phyloP scores from a whole-genome alignment of 1,284 basidiomycete genomes.

The Neonothopanus nambi region DNA sequence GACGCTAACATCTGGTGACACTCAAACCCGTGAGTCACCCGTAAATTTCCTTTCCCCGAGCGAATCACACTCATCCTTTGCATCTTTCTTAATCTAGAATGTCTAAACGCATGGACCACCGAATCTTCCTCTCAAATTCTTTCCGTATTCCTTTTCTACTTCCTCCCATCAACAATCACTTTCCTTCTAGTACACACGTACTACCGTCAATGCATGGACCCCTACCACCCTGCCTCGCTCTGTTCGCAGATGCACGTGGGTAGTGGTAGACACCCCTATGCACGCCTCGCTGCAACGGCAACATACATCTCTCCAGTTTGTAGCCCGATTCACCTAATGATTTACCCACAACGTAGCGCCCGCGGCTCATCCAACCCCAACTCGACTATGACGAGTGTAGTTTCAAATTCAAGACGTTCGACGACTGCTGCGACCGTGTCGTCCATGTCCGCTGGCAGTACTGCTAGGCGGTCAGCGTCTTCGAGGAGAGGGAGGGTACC shows the following conservation, averaged over 20 bases:
- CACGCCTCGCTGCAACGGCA: not conserved
- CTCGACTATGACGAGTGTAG: not conserved
- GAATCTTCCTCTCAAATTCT: slow-evolving; percentile 14
- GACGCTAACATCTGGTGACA: not conserved
- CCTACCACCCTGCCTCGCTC: slow-evolving; percentile 9
- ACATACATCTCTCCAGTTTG: slow-evolving; percentile 4
- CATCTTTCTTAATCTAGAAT: not conserved
- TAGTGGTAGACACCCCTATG: slow-evolving; percentile 9
- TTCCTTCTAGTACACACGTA: slow-evolving; percentile 10
- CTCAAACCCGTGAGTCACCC: not conserved
- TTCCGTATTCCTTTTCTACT: slow-evolving; percentile 10
- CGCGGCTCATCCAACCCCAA: not conserved
- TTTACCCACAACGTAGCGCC: not conserved
- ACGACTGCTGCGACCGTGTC: not conserved
- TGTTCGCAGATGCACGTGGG: slow-evolving; percentile 4
- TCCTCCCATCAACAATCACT: slow-evolving; percentile 12
- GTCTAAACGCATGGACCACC: slow-evolving; percentile 11
- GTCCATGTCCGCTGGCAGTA: not conserved
- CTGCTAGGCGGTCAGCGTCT: not conserved
- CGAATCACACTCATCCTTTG: not conserved
- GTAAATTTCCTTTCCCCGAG: not conserved
- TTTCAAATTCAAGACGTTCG: not conserved
- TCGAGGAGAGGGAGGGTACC: not conserved
- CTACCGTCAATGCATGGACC: slow-evolving; percentile 13
- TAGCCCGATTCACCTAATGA: slow-evolving; percentile 2